phyloP scores from a whole-genome alignment of 306 rosid species.

The Mimosa bimucronata region DNA sequence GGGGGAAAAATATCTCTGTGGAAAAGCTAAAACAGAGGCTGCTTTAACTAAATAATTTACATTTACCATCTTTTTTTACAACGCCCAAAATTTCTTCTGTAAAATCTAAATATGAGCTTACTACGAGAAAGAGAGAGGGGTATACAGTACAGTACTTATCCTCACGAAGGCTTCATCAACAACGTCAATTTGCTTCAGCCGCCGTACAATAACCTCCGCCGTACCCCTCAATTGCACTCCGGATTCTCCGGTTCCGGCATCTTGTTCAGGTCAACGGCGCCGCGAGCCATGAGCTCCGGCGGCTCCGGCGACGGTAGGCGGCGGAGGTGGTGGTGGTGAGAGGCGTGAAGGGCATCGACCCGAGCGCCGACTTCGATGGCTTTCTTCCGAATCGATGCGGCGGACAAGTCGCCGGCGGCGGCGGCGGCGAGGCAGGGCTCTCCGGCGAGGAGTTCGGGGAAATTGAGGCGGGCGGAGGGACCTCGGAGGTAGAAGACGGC shows the following conservation, averaged over 20 bases:
- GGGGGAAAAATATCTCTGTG: too few relatives aligned
- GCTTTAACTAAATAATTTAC: constrained; percentile 51
- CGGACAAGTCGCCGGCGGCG: constrained; percentile 63
- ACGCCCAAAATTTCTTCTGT: constrained; percentile 72
- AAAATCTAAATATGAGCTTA: constrained; percentile 33
- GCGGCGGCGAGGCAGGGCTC: constrained; percentile 38
- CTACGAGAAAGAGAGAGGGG: neutral
- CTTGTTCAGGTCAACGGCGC: constrained; percentile 74
- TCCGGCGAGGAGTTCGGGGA: constrained; percentile 63
- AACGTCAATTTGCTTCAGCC: constrained; percentile 68
- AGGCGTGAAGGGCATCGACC: constrained; percentile 78
- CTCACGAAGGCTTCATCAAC: constrained; percentile 72
- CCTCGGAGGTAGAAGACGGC: constrained; percentile 91
- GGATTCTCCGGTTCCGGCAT: constrained; percentile 83
- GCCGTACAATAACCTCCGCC: constrained; percentile 35
- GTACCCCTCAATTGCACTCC: constrained; percentile 53
- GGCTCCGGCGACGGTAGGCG: constrained; percentile 33
- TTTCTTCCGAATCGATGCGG: constrained; percentile 80
- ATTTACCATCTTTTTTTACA: constrained; percentile 58
- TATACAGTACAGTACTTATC: constrained; percentile 31
- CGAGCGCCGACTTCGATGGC: constrained; percentile 94
- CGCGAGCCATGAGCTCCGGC: constrained; percentile 39
- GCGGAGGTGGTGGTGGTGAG: constrained; percentile 45
- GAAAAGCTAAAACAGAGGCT: too few relatives aligned
- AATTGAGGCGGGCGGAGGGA: constrained; percentile 87